phyloP scores from a whole-genome alignment of 2,329 filamentous ascomycete genomes.

The Simplicillium sp. region DNA sequence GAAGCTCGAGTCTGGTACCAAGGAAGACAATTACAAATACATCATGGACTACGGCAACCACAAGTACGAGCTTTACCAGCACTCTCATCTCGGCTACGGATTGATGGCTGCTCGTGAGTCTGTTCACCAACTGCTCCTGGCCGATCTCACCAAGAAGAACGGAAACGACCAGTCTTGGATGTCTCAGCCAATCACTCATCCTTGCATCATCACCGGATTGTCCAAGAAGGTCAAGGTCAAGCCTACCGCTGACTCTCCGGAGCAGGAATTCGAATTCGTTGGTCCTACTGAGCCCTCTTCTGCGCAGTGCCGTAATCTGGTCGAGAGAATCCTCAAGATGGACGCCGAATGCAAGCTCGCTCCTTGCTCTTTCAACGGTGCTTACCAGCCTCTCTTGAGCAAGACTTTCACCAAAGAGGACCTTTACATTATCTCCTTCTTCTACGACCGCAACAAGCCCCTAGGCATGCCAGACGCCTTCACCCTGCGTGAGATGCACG shows the following conservation, averaged over 20 bases:
- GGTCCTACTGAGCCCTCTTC: slow-evolving; percentile 68
- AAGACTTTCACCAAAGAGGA: slow-evolving; percentile 91
- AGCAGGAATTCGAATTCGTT: slow-evolving; percentile 72
- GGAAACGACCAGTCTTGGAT: slow-evolving; percentile 57
- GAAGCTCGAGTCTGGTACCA: slow-evolving; percentile 62
- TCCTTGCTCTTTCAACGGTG: slow-evolving; percentile 97
- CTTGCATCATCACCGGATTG: slow-evolving; percentile 79
- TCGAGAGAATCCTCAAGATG: slow-evolving; percentile 87
- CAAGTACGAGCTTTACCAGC: slow-evolving; percentile 89
- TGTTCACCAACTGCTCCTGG: slow-evolving; percentile 67
- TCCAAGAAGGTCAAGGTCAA: slow-evolving; percentile 63
- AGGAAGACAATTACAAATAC: slow-evolving; percentile 73
- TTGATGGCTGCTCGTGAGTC: slow-evolving; percentile 90
- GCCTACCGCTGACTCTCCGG: slow-evolving; percentile 47
- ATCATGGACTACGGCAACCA: slow-evolving; percentile 81
- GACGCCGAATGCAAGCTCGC: slow-evolving; percentile 70
- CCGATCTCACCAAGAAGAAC: slow-evolving; percentile 59
- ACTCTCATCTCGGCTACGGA: slow-evolving; percentile 94
- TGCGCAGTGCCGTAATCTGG: slow-evolving; percentile 80
- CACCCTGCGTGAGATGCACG: slow-evolving; percentile 80
- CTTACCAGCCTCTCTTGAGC: slow-evolving; percentile 83
- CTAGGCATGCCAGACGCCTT: slow-evolving; percentile 98
- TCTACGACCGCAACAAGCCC: slow-evolving; percentile 88
- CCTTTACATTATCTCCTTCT: slow-evolving; percentile 95
- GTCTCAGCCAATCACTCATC: slow-evolving; percentile 63